Percentiles rank a stretch among this genome's conserved stretches.
These are phyloP conservation scores for Penicillium odoratum DNA, from an alignment of 495 filamentous ascomycete species.

Conservation along the genomic window DNA sequence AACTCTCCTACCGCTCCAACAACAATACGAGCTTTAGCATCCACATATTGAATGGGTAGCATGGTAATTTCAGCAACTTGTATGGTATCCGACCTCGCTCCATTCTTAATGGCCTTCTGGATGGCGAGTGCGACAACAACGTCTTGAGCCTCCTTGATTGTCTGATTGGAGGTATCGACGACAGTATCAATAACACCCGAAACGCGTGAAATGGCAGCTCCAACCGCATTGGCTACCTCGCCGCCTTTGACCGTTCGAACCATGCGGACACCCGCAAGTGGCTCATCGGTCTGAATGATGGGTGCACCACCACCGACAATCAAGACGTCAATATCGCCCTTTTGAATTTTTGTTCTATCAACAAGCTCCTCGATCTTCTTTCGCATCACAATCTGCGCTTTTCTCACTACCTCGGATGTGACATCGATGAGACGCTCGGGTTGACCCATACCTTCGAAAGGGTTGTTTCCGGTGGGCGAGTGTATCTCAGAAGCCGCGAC, in stretches of 20 bases:
- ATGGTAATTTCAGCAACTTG: conserved; percentile 36
- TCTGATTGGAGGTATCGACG: conserved; percentile 38
- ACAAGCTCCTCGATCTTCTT: conserved; percentile 22
- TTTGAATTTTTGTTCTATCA: conserved; percentile 31
- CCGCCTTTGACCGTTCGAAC: conserved; percentile 21
- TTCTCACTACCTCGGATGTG: conserved; percentile 9
- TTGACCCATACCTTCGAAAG: conserved; percentile 18
- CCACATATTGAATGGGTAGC: conserved; percentile 39
- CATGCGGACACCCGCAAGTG: conserved; percentile 19
- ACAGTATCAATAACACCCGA: conserved; percentile 41
- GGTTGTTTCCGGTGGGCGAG: conserved; percentile 15
- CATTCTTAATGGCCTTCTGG: conserved; percentile 40
- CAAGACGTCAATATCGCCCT: conserved; percentile 31
- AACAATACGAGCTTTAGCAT: conserved; percentile 33
- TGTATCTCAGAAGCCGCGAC: conserved; percentile 37
- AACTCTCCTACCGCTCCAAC: conserved; percentile 37
- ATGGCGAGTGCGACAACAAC: conserved; percentile 38
- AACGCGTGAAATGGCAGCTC: conserved; percentile 49
- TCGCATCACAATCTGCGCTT: conserved; percentile 15
- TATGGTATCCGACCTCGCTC: conserved; percentile 28
- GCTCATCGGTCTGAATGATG: conserved; percentile 20
- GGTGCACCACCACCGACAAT: conserved; percentile 31
- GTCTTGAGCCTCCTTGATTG: conserved; percentile 33
- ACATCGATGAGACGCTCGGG: conserved; percentile 10
- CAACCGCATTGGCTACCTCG: conserved; percentile 58